Evolutionary conservation across 257 asterid species (phyloP).

Genomic region (Penstemon eatonii): DNA sequence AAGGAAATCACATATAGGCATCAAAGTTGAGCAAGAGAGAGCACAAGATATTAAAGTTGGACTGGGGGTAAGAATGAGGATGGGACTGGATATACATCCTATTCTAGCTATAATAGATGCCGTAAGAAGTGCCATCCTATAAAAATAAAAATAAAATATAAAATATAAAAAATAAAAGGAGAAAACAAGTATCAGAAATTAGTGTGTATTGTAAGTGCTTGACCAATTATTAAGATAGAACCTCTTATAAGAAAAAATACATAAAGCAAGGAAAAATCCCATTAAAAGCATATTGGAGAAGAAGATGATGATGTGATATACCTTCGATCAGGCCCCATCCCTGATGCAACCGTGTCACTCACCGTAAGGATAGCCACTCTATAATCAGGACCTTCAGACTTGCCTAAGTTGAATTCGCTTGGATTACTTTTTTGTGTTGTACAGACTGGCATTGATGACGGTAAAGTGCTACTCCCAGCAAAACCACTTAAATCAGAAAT

Average conservation of each 20-base stretch:
- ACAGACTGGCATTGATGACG: constrained; percentile 33
- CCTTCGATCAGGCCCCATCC: constrained; percentile 85
- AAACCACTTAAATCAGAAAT: constrained; percentile 64
- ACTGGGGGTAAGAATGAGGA: neutral
- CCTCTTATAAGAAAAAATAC: constrained; percentile 4
- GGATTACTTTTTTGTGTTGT: constrained; percentile 30
- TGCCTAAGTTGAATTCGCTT: constrained; percentile 26
- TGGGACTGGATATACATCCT: neutral
- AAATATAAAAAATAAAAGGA: neutral
- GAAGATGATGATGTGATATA: constrained; percentile 32
- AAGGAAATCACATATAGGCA: neutral
- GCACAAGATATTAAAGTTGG: constrained; percentile 2
- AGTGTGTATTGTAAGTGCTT: neutral
- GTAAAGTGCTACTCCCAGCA: constrained; percentile 35
- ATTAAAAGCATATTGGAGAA: constrained; percentile 15
- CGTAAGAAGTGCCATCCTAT: neutral
- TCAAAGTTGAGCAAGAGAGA: neutral
- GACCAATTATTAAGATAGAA: neutral
- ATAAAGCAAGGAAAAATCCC: constrained; percentile 9
- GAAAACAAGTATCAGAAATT: constrained; percentile 1
- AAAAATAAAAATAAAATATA: neutral
- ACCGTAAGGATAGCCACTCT: constrained; percentile 88
- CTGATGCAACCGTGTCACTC: constrained; percentile 89
- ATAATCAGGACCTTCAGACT: constrained; percentile 39
- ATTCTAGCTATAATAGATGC: neutral